Conservation (phyloP, 2,329 filamentous ascomycete species). For the Diplodia sapinea region DNA sequence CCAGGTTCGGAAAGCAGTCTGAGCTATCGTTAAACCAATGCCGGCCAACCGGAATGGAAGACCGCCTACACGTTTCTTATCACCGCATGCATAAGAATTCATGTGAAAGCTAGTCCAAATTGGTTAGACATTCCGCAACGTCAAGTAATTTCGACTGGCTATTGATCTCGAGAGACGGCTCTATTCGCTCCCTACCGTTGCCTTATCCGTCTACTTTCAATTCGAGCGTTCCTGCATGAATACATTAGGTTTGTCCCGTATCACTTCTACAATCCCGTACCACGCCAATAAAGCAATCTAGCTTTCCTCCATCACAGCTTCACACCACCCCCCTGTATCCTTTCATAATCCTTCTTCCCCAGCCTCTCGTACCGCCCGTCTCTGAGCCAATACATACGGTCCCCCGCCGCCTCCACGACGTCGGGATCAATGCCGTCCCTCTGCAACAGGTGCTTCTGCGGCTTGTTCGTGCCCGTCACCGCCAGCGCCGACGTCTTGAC, state of each 20-base stretch:
- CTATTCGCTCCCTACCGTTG: too few species aligned
- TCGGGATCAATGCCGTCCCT: conserved; percentile 69
- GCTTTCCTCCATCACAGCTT: conserved; percentile 12
- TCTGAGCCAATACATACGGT: conserved; percentile 32
- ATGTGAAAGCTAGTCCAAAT: too few species aligned
- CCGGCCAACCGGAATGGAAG: too few species aligned
- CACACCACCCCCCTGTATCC: conserved; percentile 19
- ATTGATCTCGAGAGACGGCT: too few species aligned
- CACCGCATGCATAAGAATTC: too few species aligned
- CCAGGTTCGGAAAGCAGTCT: too few species aligned
- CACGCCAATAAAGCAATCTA: neutral
- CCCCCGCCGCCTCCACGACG: conserved; percentile 49
- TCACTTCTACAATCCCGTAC: neutral
- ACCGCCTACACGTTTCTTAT: too few species aligned
- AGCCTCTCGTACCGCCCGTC: conserved; percentile 25
- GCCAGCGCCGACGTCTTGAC: conserved; percentile 61
- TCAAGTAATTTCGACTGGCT: too few species aligned
- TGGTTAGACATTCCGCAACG: too few species aligned
- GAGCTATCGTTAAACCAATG: too few species aligned
- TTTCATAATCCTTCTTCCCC: conserved; percentile 16
- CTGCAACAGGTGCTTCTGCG: conserved; percentile 74
- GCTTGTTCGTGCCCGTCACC: conserved; percentile 78
- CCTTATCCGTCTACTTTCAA: too few species aligned
- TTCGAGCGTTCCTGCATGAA: neutral
- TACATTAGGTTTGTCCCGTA: neutral